Evolutionary conservation across 2,329 filamentous ascomycete species (phyloP).

Genomic region (Colletotrichum incanum): DNA sequence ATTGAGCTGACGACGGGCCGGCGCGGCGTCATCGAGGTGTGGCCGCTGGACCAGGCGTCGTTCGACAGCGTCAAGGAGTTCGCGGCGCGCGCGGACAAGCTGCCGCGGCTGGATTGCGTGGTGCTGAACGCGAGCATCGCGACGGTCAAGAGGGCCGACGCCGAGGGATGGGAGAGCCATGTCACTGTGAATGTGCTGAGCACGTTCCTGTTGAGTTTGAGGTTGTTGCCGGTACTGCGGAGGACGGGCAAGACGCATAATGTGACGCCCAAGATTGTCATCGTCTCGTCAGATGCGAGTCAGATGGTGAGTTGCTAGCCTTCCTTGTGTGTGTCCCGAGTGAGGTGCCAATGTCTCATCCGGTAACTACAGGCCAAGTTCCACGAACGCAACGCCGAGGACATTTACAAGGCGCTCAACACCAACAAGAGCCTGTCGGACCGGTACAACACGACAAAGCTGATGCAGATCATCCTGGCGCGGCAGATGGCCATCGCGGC

Average conservation of each 20-base stretch:
- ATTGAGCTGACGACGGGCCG: constrained; percentile 46
- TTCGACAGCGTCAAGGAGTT: constrained; percentile 53
- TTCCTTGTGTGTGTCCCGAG: not conserved
- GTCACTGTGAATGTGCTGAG: constrained; percentile 64
- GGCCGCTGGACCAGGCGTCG: constrained; percentile 58
- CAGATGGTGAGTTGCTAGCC: constrained; percentile 42
- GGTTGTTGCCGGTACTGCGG: constrained; percentile 60
- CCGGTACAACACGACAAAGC: constrained; percentile 55
- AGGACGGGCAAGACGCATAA: constrained; percentile 53
- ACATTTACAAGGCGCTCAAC: constrained; percentile 54
- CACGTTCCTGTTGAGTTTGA: constrained; percentile 61
- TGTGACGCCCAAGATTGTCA: constrained; percentile 53
- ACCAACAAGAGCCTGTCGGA: constrained; percentile 48
- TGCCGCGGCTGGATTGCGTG: constrained; percentile 56
- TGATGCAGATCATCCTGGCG: constrained; percentile 51
- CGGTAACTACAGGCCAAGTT: constrained; percentile 50
- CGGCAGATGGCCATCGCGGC: constrained; percentile 54
- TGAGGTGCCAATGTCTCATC: not conserved
- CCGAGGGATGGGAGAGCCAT: constrained; percentile 59
- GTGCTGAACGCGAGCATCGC: constrained; percentile 56
- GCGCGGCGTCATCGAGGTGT: constrained; percentile 56
- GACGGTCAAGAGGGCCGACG: constrained; percentile 24
- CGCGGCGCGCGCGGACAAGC: constrained; percentile 47
- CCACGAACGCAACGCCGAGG: constrained; percentile 49
- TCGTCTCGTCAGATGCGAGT: constrained; percentile 59